Evolutionary conservation across 257 asterid genomes (phyloP).

Genomic region (Craterostigma plantagineum): DNA sequence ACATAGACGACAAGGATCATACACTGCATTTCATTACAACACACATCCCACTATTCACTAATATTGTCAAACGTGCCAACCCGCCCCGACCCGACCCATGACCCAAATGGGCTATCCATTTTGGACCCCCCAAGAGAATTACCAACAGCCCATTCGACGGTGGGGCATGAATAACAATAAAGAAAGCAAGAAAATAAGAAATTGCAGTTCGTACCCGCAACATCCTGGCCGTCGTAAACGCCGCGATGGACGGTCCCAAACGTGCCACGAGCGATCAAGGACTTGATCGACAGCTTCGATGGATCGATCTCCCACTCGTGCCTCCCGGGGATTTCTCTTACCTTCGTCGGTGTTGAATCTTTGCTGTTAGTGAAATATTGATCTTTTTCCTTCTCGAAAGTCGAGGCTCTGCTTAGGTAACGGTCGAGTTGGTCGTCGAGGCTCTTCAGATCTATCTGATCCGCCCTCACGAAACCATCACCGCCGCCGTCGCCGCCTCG

Average conservation of each 20-base stretch:
- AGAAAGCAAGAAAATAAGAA: not conserved
- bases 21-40: no score
- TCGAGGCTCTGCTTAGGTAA: slow-evolving; percentile 45
- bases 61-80: no score
- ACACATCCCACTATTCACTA: no score
- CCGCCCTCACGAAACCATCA: slow-evolving; percentile 75
- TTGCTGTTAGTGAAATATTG: slow-evolving; percentile 10
- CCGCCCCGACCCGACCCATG: no score
- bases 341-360: no score
- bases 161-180: not conserved
- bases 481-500: slow-evolving; percentile 8
- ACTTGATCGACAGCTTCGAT: slow-evolving; percentile 39
- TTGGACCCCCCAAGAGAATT: no score
- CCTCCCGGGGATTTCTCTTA: slow-evolving; percentile 12
- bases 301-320: slow-evolving; percentile 88
- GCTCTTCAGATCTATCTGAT: slow-evolving; percentile 80
- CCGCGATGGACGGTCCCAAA: slow-evolving; percentile 90
- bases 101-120: no score
- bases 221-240: slow-evolving; percentile 63
- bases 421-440: slow-evolving; percentile 70
- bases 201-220: slow-evolving; percentile 46
- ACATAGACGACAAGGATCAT: no score
- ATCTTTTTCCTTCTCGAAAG: slow-evolving; percentile 43
- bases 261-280: slow-evolving; percentile 70
- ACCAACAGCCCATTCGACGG: no score